Percentiles rank a stretch among this genome's conserved stretches.
These are phyloP conservation scores for Gleditsia sinensis DNA, from an alignment of 306 rosid species.

Conservation along the genomic window DNA sequence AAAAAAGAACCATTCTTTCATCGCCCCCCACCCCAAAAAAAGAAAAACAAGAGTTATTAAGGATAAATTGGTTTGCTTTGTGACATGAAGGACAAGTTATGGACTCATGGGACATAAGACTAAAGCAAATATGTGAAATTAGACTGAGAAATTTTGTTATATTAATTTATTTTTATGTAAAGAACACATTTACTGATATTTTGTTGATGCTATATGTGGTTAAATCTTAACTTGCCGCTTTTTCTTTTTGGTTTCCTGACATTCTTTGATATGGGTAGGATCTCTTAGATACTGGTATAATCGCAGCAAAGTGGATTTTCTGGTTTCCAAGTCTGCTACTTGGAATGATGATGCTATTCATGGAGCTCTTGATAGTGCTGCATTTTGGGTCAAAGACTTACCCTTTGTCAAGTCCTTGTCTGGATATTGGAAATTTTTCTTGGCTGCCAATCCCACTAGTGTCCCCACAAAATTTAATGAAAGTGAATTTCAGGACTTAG, in stretches of 20 bases:
- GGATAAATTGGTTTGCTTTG: background rate
- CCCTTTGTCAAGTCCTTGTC: conserved; percentile 86
- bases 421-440: conserved; percentile 85
- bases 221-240: background rate
- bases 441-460: conserved; percentile 69
- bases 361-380: conserved; percentile 78
- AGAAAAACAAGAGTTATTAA: background rate
- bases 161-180: background rate
- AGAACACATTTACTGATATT: background rate
- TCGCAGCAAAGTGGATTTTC: conserved; percentile 72
- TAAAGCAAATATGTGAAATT: conserved; percentile 6
- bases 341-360: conserved; percentile 84
- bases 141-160: background rate
- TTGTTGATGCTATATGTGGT: background rate
- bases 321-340: conserved; percentile 73
- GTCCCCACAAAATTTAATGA: conserved; percentile 69
- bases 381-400: conserved; percentile 78
- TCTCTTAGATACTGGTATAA: conserved; percentile 87
- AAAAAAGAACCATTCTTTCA: too few relatives aligned
- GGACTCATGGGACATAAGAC: background rate
- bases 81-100: background rate
- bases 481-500: conserved; percentile 60
- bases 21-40: too few relatives aligned
- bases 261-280: conserved; percentile 50
- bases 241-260: conserved; percentile 15